phyloP scores from a whole-genome alignment of 2,329 filamentous ascomycete species.

The Ceratocystis papillata region DNA sequence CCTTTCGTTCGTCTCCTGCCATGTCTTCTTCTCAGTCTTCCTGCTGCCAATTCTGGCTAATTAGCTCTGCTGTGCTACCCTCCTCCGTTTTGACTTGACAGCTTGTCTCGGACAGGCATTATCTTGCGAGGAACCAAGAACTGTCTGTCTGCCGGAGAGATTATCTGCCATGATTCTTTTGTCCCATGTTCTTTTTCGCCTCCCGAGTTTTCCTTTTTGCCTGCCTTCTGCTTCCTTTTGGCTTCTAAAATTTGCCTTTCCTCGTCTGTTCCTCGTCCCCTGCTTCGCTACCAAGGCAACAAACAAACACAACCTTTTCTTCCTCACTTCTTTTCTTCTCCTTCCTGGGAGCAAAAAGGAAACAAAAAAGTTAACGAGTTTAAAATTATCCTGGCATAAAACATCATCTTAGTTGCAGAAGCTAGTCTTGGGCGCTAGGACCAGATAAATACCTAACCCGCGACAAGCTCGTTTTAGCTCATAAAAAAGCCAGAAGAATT shows the following conservation, averaged over 20 bases:
- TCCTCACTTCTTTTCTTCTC: neutral
- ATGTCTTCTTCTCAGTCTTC: no score
- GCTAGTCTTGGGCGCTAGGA: slow-evolving; percentile 7
- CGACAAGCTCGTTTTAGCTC: slow-evolving; percentile 6
- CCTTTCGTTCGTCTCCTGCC: no score
- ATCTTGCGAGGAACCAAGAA: no score
- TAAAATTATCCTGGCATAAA: slow-evolving; percentile 14
- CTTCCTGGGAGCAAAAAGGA: neutral
- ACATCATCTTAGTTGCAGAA: slow-evolving; percentile 3
- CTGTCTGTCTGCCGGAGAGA: no score
- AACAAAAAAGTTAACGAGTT: neutral
- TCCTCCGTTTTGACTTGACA: no score
- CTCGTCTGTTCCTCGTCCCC: neutral
- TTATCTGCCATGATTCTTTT: no score
- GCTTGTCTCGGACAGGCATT: no score
- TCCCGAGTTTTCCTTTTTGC: neutral
- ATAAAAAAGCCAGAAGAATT: neutral
- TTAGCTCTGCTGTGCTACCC: no score
- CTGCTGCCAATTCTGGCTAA: no score
- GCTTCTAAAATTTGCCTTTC: neutral
- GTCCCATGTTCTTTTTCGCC: no score
- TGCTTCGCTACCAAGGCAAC: slow-evolving; percentile 8
- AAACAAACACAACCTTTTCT: neutral
- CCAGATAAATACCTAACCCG: slow-evolving; percentile 10
- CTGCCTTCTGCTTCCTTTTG: neutral